Evolutionary conservation across 805 yeast species (phyloP).

Genomic region (Wickerhamomyces sydowiorum): DNA sequence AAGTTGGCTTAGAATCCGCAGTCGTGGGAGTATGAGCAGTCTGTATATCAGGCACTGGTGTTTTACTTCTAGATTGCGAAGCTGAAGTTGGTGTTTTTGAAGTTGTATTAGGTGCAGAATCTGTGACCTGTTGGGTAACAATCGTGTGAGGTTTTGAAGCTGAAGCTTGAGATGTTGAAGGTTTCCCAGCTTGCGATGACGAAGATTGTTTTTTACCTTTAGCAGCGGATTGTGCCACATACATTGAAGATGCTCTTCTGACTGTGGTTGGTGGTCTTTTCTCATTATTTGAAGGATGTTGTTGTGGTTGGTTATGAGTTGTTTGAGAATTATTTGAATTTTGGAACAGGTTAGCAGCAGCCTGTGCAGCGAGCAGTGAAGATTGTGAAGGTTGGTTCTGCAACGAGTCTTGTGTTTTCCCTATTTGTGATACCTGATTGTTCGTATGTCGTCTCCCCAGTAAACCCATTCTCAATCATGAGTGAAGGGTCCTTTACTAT

Average conservation of each 20-base stretch:
- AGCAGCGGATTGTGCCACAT: neutral
- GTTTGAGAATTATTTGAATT: neutral
- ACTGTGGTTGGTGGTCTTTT: too few relatives aligned
- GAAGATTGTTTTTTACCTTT: neutral
- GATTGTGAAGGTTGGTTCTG: conserved; percentile 3
- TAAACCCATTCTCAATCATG: neutral
- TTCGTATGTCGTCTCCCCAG: neutral
- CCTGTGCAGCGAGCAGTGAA: conserved; percentile 20
- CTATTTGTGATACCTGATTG: conserved; percentile 6
- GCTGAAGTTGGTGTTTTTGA: neutral
- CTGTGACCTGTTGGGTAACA: neutral
- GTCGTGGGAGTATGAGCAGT: neutral
- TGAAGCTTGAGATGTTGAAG: conserved; percentile 3
- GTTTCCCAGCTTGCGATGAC: conserved; percentile 7
- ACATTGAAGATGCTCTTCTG: too few relatives aligned
- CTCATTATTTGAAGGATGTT: too few relatives aligned
- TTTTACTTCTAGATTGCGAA: neutral
- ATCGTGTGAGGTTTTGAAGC: neutral
- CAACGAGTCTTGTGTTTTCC: neutral
- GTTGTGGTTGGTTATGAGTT: too few relatives aligned
- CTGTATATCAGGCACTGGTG: neutral
- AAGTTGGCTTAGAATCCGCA: too few relatives aligned
- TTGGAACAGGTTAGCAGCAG: conserved; percentile 11
- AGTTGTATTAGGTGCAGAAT: neutral
- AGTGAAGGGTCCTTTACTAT: neutral